Base-by-base conservation (phyloP, 495 filamentous ascomycete species). In the Penicillium ucsense region DNA sequence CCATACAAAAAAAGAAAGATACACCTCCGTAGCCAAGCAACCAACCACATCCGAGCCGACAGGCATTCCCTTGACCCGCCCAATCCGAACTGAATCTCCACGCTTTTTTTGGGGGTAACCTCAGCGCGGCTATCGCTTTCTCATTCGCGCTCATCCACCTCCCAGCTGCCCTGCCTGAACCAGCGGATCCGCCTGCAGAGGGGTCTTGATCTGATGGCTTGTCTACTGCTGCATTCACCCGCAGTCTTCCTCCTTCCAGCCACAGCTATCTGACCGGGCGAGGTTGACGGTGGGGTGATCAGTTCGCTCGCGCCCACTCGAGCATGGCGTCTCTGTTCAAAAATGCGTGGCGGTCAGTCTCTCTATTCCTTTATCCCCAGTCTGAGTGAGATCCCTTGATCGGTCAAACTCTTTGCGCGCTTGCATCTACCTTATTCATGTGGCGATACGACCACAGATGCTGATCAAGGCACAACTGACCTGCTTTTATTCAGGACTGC, bases 221-320 rank as follows among this genome's bases (percentile, higher is more conserved):
- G 52, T 60, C 62, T 54, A 65, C 55, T 61, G 53, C 56, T 63
- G 53, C 53, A 52, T 59, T 64, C 56, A 60, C 58, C 60, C 61
- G 60, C 69, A 36, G 43, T 35, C 58, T 58, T 66, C 52, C 65
- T 66, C 52, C 65, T 64, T 61, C 67, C 68, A 63, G 67, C 59
- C 62, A 69, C 68, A 63, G 64, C 60, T 64, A 74, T 76, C 61
- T 82, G 77, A 80, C 74, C 20, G 66, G 60, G 66, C 64, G 59
- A 68, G 64, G 68, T 65, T 61, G 70, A 73, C 71, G 70, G 71
- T 73, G 68, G 70, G 70, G 68, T 43, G 41, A 12, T 8, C 43
- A 45, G 29, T 36, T 34, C 75, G 68, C 64, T 55, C 49, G 41
- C 50, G 46, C 41, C 48, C 53, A 44, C 54, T 46, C 43, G 52